Conservation (phyloP, 768 basidiomycete species). For the Leccinum uliginosum region DNA sequence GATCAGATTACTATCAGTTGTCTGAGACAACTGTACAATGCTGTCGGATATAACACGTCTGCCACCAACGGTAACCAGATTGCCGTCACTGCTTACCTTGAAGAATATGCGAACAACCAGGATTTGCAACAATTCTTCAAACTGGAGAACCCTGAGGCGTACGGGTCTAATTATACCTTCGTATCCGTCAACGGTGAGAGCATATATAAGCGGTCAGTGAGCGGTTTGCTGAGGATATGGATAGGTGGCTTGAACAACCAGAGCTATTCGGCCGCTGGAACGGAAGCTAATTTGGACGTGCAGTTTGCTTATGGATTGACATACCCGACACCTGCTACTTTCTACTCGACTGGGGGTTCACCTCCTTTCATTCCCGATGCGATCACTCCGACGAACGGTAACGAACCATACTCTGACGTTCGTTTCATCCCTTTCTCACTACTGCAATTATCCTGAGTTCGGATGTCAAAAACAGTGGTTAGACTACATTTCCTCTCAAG, state of each 20-base stretch:
- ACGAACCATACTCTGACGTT: constrained; percentile 48
- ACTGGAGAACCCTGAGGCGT: constrained; percentile 44
- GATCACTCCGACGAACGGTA: constrained; percentile 36
- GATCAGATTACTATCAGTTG: constrained; percentile 48
- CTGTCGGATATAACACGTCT: constrained; percentile 41
- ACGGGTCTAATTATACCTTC: constrained; percentile 47
- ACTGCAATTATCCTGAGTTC: background rate
- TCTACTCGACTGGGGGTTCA: constrained; percentile 58
- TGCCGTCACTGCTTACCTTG: constrained; percentile 54
- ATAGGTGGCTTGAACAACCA: constrained; percentile 62
- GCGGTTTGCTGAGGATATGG: constrained; percentile 6
- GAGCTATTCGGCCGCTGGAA: constrained; percentile 44
- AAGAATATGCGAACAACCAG: constrained; percentile 46
- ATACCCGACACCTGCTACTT: constrained; percentile 54
- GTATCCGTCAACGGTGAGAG: constrained; percentile 13
- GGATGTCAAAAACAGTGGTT: constrained; percentile 47
- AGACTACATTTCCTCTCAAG: constrained; percentile 47
- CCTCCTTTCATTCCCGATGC: constrained; percentile 55
- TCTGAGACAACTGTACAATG: constrained; percentile 53
- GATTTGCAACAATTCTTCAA: constrained; percentile 52
- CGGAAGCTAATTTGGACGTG: constrained; percentile 64
- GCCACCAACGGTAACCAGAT: constrained; percentile 43
- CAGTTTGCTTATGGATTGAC: constrained; percentile 66
- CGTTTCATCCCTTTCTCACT: constrained; percentile 24
- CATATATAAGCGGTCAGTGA: background rate